A percentile compares a stretch with the other conserved stretches of the same genome.
These are phyloP conservation scores for Medicago ruthenica DNA, from an alignment of 306 rosid species.

Conservation along the genomic window DNA sequence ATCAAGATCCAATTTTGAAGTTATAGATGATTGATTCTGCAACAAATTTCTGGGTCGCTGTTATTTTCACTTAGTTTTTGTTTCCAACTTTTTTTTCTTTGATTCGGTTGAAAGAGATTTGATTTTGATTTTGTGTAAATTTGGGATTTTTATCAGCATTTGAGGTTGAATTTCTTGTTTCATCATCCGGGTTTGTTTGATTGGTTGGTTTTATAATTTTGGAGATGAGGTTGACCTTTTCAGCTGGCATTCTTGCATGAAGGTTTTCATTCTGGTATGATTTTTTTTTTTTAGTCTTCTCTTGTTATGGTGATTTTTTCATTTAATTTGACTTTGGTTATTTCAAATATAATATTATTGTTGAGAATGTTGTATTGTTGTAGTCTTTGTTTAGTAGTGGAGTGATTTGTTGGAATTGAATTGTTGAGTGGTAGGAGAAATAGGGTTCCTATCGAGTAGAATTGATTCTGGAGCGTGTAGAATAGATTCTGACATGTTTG, in stretches of 20 bases:
- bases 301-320: no score
- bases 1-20: conserved; percentile 50
- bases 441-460: neutral
- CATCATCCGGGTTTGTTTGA: conserved; percentile 34
- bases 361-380: no score
- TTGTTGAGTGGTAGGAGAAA: neutral
- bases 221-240: conserved; percentile 25
- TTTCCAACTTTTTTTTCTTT: conserved; percentile 14
- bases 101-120: no score
- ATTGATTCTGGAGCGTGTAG: no score
- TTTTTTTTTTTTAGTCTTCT: no score
- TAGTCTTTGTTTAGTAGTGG: neutral
- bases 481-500: no score
- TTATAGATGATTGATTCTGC: conserved; percentile 34
- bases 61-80: conserved; percentile 30
- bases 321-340: neutral
- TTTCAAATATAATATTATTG: no score
- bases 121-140: conserved; percentile 34
- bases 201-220: conserved; percentile 29
- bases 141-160: conserved; percentile 50
- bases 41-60: conserved; percentile 48
- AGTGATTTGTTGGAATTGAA: neutral
- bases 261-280: conserved; percentile 28
- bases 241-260: conserved; percentile 45
- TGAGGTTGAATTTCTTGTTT: conserved; percentile 21